Evolutionary conservation across 1,284 basidiomycete genomes (phyloP).

Genomic region (Boletus smithii): DNA sequence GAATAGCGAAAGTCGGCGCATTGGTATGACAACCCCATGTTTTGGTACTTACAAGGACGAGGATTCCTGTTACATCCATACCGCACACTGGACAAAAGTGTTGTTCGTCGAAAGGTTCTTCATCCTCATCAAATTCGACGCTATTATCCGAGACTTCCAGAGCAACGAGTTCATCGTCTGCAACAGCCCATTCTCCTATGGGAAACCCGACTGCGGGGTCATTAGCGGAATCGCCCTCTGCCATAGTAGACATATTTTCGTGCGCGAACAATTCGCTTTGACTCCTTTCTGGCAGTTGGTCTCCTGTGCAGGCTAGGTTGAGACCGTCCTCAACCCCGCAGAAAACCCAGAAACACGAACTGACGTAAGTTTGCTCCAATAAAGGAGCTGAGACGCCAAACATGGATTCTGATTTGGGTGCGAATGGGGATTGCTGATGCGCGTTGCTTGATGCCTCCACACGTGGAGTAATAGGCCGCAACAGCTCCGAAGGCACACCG

Average conservation of each 20-base stretch:
- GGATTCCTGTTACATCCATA: slow-evolving; percentile 26
- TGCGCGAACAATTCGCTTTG: not conserved
- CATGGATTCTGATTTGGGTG: slow-evolving; percentile 7
- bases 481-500: slow-evolving; percentile 30
- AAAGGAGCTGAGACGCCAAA: slow-evolving; percentile 24
- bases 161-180: slow-evolving; percentile 54
- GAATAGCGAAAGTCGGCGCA: not conserved
- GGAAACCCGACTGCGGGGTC: slow-evolving; percentile 19
- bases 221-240: not conserved
- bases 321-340: not conserved
- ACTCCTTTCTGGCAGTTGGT: not conserved
- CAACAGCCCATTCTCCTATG: slow-evolving; percentile 52
- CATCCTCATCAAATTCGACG: slow-evolving; percentile 18
- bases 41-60: slow-evolving; percentile 31
- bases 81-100: slow-evolving; percentile 42
- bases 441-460: not conserved
- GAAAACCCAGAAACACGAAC: slow-evolving; percentile 17
- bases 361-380: not conserved
- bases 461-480: slow-evolving; percentile 8
- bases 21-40: not conserved
- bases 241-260: not conserved
- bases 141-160: slow-evolving; percentile 28
- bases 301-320: slow-evolving; percentile 9
- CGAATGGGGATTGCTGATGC: not conserved
- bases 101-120: slow-evolving; percentile 1